Conservation (phyloP, 2,329 filamentous ascomycete genomes). For the Sarocladium strictum region DNA sequence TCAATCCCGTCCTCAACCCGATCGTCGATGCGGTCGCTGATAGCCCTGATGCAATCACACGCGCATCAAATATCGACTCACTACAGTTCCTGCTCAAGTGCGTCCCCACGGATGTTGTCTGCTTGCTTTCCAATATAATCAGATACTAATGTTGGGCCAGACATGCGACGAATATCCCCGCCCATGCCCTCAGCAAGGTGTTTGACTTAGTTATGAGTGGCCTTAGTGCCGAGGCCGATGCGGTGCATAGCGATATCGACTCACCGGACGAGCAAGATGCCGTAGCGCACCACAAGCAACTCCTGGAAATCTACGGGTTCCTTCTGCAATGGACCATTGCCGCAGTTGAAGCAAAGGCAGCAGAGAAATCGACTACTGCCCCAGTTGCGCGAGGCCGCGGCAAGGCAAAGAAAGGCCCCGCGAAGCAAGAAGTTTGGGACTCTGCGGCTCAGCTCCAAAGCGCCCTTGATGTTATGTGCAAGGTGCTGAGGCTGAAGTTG, state of each 20-base stretch:
- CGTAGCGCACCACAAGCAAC: conserved; percentile 78
- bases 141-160: conserved; percentile 41
- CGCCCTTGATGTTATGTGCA: conserved; percentile 91
- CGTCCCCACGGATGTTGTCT: conserved; percentile 28
- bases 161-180: conserved; percentile 72
- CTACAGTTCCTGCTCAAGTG: conserved; percentile 95
- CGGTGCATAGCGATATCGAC: conserved; percentile 79
- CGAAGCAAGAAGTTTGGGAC: conserved; percentile 83
- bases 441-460: conserved; percentile 80
- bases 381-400: conserved; percentile 67
- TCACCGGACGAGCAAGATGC: conserved; percentile 81
- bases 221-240: conserved; percentile 77
- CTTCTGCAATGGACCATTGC: conserved; percentile 92
- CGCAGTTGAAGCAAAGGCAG: conserved; percentile 87
- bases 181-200: conserved; percentile 82
- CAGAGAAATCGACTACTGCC: conserved; percentile 72
- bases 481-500: conserved; percentile 87
- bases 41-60: conserved; percentile 81
- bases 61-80: conserved; percentile 78
- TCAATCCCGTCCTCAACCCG: conserved; percentile 83
- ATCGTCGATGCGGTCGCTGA: conserved; percentile 91
- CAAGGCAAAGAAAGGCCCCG: conserved; percentile 69
- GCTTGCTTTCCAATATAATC: conserved; percentile 12
- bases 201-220: conserved; percentile 87
- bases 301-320: conserved; percentile 92